Evolutionary conservation across 1,284 basidiomycete genomes (phyloP).

Genomic region (Megacollybia platyphylla): DNA sequence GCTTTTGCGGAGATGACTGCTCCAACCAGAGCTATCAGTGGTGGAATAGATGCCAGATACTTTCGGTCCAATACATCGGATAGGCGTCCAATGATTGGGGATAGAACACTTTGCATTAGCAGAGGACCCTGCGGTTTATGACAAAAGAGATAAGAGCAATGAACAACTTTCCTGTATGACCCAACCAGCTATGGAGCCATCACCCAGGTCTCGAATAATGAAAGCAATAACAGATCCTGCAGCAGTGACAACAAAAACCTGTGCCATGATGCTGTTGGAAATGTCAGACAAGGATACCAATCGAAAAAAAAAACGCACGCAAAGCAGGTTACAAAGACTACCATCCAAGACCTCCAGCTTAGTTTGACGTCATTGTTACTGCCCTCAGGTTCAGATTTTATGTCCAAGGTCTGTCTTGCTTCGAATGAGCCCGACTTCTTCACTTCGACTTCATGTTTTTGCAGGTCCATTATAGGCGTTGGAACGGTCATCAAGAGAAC

Average conservation of each 20-base stretch:
- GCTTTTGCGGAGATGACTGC: slow-evolving; percentile 9
- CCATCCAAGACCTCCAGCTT: slow-evolving; percentile 10
- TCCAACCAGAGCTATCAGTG: slow-evolving; percentile 9
- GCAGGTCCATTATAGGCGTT: no score
- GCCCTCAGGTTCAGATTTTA: no score
- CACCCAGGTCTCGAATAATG: slow-evolving; percentile 9
- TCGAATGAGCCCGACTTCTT: no score
- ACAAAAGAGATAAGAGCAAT: slow-evolving; percentile 3
- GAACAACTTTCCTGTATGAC: background rate
- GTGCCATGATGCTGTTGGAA: background rate
- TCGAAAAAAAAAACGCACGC: slow-evolving; percentile 8
- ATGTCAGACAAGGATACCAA: slow-evolving; percentile 6
- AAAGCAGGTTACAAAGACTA: slow-evolving; percentile 8
- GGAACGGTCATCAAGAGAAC: no score
- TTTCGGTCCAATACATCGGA: slow-evolving; percentile 10
- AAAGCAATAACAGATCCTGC: slow-evolving; percentile 8
- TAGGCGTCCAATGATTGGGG: slow-evolving; percentile 8
- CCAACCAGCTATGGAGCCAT: slow-evolving; percentile 7
- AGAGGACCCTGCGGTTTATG: slow-evolving; percentile 4
- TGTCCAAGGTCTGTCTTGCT: no score
- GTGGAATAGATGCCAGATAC: slow-evolving; percentile 8
- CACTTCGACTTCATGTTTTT: no score
- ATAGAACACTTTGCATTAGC: slow-evolving; percentile 9
- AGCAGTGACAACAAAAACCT: background rate
- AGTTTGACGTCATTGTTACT: slow-evolving; percentile 1